Conservation (phyloP, 768 basidiomycete genomes). For the Gloeostereum incarnatum region DNA sequence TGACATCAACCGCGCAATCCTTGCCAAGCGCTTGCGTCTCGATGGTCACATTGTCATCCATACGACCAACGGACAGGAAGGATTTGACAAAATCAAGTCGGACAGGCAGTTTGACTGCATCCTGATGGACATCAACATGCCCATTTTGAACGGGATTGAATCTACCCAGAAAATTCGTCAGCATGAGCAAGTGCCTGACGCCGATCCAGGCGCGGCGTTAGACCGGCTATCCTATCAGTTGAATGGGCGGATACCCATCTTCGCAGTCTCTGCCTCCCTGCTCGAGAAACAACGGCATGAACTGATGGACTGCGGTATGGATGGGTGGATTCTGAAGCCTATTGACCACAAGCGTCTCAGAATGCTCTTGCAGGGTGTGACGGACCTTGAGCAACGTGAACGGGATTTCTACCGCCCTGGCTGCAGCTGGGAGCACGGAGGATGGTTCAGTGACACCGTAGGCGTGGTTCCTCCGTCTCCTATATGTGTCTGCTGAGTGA, state of each 20-base stretch:
- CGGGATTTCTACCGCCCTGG: constrained; percentile 42
- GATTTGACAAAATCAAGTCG: constrained; percentile 43
- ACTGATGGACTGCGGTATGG: constrained; percentile 47
- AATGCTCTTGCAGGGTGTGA: constrained; percentile 48
- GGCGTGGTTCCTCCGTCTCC: not conserved
- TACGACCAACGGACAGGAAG: constrained; percentile 71
- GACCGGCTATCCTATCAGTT: constrained; percentile 32
- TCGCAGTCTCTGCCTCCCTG: constrained; percentile 75
- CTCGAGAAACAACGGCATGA: constrained; percentile 46
- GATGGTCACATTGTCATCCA: constrained; percentile 60
- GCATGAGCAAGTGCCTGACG: constrained; percentile 30
- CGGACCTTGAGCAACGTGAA: constrained; percentile 38
- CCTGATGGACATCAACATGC: constrained; percentile 86
- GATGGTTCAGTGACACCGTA: constrained; percentile 35
- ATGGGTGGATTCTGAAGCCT: constrained; percentile 82
- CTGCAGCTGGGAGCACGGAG: constrained; percentile 53
- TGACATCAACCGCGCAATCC: constrained; percentile 61
- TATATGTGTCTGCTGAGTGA: not conserved
- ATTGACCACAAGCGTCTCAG: constrained; percentile 67
- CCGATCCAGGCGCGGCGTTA: constrained; percentile 4
- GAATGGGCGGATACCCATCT: constrained; percentile 67
- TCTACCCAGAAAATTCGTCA: constrained; percentile 59
- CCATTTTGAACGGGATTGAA: constrained; percentile 67
- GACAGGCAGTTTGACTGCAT: constrained; percentile 63
- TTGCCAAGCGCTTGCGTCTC: constrained; percentile 56